A percentile compares a stretch with the other conserved stretches of the same genome.
Evolutionary conservation across 2,329 filamentous ascomycete genomes (phyloP).

Genomic region (Dissoconium aciculare): DNA sequence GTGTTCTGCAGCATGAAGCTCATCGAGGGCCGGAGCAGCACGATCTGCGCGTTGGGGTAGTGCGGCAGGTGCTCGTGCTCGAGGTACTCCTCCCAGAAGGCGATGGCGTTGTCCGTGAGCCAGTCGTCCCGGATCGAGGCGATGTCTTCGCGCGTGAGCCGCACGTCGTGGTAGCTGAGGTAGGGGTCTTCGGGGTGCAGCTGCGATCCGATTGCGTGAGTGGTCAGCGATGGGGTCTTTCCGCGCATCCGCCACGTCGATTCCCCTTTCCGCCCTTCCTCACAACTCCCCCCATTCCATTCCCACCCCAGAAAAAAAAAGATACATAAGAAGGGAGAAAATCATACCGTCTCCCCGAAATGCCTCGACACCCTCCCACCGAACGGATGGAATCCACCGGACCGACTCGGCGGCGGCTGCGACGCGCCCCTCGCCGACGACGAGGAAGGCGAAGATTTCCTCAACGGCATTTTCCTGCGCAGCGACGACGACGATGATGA

Average conservation of each 20-base stretch:
- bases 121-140: slow-evolving; percentile 82
- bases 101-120: slow-evolving; percentile 94
- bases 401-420: no score
- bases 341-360: slow-evolving; percentile 37
- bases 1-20: slow-evolving; percentile 77
- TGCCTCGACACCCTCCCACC: slow-evolving; percentile 36
- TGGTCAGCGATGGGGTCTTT: background rate
- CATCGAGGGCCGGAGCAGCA: slow-evolving; percentile 85
- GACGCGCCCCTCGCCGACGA: no score
- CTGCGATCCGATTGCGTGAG: slow-evolving; percentile 24
- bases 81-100: slow-evolving; percentile 95
- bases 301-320: no score
- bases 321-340: no score
- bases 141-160: slow-evolving; percentile 80
- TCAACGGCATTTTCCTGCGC: no score
- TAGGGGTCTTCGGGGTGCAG: slow-evolving; percentile 52
- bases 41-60: slow-evolving; percentile 71
- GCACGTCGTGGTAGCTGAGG: slow-evolving; percentile 44
- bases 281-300: no score
- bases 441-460: no score
- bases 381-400: slow-evolving; percentile 42
- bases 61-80: slow-evolving; percentile 73
- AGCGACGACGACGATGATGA: no score
- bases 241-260: no score
- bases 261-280: no score